phyloP scores from a whole-genome alignment of 2,329 filamentous ascomycete genomes.

The Neofusicoccum sp. region DNA sequence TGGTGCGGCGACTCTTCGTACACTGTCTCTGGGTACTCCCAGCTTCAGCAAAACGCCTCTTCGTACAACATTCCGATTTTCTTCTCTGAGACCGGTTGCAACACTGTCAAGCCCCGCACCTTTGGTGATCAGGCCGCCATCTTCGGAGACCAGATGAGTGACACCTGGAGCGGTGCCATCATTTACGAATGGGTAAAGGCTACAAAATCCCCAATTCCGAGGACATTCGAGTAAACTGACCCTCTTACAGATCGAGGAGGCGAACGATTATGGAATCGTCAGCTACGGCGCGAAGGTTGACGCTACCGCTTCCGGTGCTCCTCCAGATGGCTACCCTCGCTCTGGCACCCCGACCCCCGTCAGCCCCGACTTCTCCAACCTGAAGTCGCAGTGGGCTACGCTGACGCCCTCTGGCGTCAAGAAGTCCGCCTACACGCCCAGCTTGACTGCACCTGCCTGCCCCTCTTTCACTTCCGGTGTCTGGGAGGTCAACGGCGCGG shows the following conservation, averaged over 20 bases:
- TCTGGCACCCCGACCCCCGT: conserved; percentile 72
- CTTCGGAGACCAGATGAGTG: conserved; percentile 70
- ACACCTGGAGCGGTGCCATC: conserved; percentile 72
- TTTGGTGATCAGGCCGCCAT: conserved; percentile 75
- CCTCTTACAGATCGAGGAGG: conserved; percentile 11
- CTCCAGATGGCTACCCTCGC: conserved; percentile 67
- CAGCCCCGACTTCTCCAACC: conserved; percentile 73
- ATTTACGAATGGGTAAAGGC: conserved; percentile 89
- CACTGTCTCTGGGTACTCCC: conserved; percentile 64
- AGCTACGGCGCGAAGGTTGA: conserved; percentile 66
- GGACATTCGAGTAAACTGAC: no score
- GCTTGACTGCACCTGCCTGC: conserved; percentile 63
- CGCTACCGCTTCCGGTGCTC: conserved; percentile 43
- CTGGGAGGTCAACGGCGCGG: conserved; percentile 72
- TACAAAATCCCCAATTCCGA: no score
- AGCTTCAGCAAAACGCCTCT: conserved; percentile 64
- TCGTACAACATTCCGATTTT: conserved; percentile 81
- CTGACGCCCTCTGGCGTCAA: conserved; percentile 67
- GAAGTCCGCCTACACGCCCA: conserved; percentile 63
- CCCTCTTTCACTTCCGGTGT: conserved; percentile 65
- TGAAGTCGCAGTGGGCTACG: conserved; percentile 73
- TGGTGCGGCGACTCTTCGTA: conserved; percentile 53
- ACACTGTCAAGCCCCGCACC: conserved; percentile 55
- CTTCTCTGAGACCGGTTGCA: conserved; percentile 88
- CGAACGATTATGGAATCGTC: conserved; percentile 78